Conservation (phyloP, 129 eudicot genomes). For the Glebionis coronaria region DNA sequence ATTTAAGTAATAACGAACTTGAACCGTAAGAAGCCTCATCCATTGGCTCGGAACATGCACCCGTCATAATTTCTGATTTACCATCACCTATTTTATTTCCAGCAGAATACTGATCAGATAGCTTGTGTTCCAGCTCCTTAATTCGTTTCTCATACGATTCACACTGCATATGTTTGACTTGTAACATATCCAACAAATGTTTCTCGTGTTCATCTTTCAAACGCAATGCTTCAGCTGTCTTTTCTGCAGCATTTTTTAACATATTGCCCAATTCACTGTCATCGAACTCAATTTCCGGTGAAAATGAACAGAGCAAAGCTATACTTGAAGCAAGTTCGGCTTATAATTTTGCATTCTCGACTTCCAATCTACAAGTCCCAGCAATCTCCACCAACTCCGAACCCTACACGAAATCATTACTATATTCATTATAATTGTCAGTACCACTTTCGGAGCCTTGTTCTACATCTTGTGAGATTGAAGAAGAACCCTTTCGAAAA, state of each 20-base stretch:
- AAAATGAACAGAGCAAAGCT: slow-evolving; percentile 66
- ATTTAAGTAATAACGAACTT: slow-evolving; percentile 43
- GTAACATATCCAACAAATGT: slow-evolving; percentile 59
- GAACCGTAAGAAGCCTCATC: slow-evolving; percentile 72
- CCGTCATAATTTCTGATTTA: slow-evolving; percentile 16
- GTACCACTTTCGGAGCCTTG: slow-evolving; percentile 37
- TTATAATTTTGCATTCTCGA: slow-evolving; percentile 84
- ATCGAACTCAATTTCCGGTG: slow-evolving; percentile 59
- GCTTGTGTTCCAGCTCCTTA: slow-evolving; percentile 75
- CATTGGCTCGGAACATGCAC: slow-evolving; percentile 40
- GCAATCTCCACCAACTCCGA: slow-evolving; percentile 86
- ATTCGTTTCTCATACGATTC: slow-evolving; percentile 92
- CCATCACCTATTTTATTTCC: slow-evolving; percentile 41
- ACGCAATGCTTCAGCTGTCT: slow-evolving; percentile 90
- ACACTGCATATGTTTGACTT: slow-evolving; percentile 67
- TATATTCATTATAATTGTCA: slow-evolving; percentile 36
- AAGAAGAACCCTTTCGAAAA: slow-evolving; percentile 48
- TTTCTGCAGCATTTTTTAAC: slow-evolving; percentile 68
- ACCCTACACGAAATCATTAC: slow-evolving; percentile 48
- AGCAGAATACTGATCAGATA: slow-evolving; percentile 61
- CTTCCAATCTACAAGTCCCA: slow-evolving; percentile 90
- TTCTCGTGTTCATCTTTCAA: too few species aligned
- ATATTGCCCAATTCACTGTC: slow-evolving; percentile 56
- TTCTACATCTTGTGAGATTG: slow-evolving; percentile 50
- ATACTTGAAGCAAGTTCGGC: slow-evolving; percentile 97